Evolutionary conservation across 2,329 filamentous ascomycete species (phyloP).

Genomic region (Knoxdaviesia capensis): DNA sequence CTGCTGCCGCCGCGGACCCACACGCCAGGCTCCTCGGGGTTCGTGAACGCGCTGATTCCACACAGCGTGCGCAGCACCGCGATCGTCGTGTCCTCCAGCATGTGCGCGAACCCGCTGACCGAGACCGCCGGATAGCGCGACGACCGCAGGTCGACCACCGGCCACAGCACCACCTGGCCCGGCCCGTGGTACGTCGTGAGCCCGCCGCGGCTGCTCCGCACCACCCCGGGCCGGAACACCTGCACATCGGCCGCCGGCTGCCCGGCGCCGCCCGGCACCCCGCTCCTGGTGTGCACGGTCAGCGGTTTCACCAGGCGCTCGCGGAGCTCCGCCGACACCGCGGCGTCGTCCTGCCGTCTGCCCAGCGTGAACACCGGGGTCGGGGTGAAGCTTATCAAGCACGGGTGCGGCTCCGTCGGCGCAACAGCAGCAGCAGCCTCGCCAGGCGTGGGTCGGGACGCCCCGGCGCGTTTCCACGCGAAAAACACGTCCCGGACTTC

Average conservation of each 20-base stretch:
- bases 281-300: conserved; percentile 8
- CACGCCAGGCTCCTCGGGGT: conserved; percentile 67
- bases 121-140: conserved; percentile 34
- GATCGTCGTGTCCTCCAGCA: conserved; percentile 62
- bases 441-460: not conserved
- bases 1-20: conserved; percentile 34
- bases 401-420: conserved; percentile 34
- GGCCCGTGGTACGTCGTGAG: conserved; percentile 92
- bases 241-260: not conserved
- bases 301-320: conserved; percentile 22
- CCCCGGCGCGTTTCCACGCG: conserved; percentile 12
- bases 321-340: conserved; percentile 24
- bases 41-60: conserved; percentile 33
- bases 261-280: not conserved
- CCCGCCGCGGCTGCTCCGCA: conserved; percentile 62
- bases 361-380: conserved; percentile 77
- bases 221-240: conserved; percentile 34
- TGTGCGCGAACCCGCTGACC: conserved; percentile 55
- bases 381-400: conserved; percentile 66
- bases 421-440: conserved; percentile 5
- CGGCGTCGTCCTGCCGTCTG: conserved; percentile 44
- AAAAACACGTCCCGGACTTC: conserved; percentile 14
- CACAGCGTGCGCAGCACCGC: conserved; percentile 35
- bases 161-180: conserved; percentile 83
- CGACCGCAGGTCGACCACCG: conserved; percentile 60